Evolutionary conservation across 768 basidiomycete genomes (phyloP).

Genomic region (Rhodotorula toruloides): DNA sequence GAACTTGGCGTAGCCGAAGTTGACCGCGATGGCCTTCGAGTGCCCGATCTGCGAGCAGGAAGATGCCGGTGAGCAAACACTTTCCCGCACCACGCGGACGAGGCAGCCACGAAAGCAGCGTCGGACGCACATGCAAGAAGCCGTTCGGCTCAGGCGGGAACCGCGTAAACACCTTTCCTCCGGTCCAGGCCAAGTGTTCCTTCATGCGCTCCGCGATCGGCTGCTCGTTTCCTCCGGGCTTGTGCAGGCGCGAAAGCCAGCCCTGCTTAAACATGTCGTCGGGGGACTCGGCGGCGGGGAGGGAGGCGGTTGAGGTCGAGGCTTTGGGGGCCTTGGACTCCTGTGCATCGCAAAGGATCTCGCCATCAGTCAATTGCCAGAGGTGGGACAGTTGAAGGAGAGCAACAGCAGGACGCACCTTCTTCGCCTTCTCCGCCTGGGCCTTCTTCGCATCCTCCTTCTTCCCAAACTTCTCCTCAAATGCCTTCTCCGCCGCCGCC

Average conservation of each 20-base stretch:
- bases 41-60: slow-evolving; percentile 66
- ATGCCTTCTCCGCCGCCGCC: slow-evolving; percentile 66
- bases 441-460: slow-evolving; percentile 53
- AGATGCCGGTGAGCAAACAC: neutral
- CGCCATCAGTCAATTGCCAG: no score
- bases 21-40: slow-evolving; percentile 95
- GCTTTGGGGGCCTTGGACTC: slow-evolving; percentile 35
- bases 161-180: slow-evolving; percentile 81
- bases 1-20: slow-evolving; percentile 96
- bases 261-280: slow-evolving; percentile 76
- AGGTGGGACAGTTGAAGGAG: neutral
- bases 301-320: slow-evolving; percentile 14
- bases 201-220: slow-evolving; percentile 69
- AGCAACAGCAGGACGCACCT: slow-evolving; percentile 12
- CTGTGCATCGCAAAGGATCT: no score
- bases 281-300: slow-evolving; percentile 24
- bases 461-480: slow-evolving; percentile 63
- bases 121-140: slow-evolving; percentile 62
- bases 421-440: slow-evolving; percentile 25
- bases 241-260: slow-evolving; percentile 85
- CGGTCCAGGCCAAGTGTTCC: slow-evolving; percentile 71
- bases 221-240: slow-evolving; percentile 89
- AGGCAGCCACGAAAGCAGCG: neutral
- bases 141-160: slow-evolving; percentile 99
- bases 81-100: neutral